Evolutionary conservation across 78 protist species (phyloP).

Genomic region (Chrysochromulina parva): DNA sequence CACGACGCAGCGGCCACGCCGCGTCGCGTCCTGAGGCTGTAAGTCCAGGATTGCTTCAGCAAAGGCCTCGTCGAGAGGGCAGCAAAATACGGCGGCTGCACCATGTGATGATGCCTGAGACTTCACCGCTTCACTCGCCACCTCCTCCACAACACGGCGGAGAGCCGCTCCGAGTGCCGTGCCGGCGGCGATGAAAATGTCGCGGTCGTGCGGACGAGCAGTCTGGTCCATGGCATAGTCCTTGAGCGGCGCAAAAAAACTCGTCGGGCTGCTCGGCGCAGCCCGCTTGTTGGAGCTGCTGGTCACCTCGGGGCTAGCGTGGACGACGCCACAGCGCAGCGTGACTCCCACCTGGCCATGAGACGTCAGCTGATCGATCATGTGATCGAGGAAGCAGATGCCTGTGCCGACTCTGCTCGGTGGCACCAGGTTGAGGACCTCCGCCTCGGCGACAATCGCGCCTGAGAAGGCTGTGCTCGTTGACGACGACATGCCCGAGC

Average conservation of each 20-base stretch:
- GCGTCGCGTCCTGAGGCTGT: not conserved
- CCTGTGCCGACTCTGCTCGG: not conserved
- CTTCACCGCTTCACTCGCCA: not conserved
- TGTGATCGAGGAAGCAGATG: conserved; percentile 11
- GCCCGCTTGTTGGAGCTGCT: too few species aligned
- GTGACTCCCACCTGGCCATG: not conserved
- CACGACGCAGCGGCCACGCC: not conserved
- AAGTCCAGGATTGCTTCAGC: not conserved
- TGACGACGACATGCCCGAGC: too few species aligned
- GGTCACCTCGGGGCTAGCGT: not conserved
- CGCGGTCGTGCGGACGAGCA: not conserved
- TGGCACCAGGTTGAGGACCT: not conserved
- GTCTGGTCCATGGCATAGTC: not conserved
- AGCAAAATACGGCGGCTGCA: not conserved
- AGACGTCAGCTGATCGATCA: conserved; percentile 9
- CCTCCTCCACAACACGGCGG: not conserved
- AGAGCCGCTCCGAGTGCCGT: not conserved
- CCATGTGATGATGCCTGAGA: not conserved
- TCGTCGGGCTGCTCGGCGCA: too few species aligned
- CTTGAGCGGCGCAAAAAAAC: too few species aligned
- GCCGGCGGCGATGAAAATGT: not conserved
- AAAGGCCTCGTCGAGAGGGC: conserved; percentile 1
- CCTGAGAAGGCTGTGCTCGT: too few species aligned
- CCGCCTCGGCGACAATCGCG: not conserved
- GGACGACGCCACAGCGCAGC: not conserved